These are phyloP conservation scores for Ophiostoma perfectum DNA, from an alignment of 2,329 filamentous ascomycete genomes.

Conservation along the genomic window DNA sequence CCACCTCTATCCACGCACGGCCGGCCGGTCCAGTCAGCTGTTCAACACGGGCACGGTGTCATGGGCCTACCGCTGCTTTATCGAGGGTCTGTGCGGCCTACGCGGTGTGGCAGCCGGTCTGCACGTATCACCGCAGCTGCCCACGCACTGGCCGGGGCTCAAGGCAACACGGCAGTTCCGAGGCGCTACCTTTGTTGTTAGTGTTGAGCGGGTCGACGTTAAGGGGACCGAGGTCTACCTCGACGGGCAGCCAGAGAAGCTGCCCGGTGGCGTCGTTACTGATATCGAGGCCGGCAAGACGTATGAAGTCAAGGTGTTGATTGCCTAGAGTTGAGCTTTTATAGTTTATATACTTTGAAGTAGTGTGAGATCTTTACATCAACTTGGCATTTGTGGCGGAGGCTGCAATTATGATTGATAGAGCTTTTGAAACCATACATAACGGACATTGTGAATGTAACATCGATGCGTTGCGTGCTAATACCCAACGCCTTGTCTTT, in stretches of 20 bases:
- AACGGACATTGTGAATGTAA: too few relatives aligned
- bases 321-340: constrained; percentile 62
- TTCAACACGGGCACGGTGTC: constrained; percentile 56
- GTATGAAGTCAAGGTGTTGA: constrained; percentile 67
- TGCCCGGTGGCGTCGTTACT: not conserved
- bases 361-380: too few relatives aligned
- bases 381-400: too few relatives aligned
- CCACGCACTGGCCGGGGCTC: constrained; percentile 39
- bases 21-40: constrained; percentile 51
- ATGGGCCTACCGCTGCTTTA: constrained; percentile 52
- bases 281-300: not conserved
- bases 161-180: constrained; percentile 46
- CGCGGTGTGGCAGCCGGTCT: constrained; percentile 34
- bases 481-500: too few relatives aligned
- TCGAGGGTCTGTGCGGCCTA: constrained; percentile 51
- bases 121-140: constrained; percentile 2
- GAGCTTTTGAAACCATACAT: too few relatives aligned
- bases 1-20: constrained; percentile 45
- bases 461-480: too few relatives aligned
- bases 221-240: not conserved
- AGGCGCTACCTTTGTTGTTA: constrained; percentile 45
- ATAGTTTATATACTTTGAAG: too few relatives aligned
- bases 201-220: constrained; percentile 32
- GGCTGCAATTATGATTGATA: too few relatives aligned
- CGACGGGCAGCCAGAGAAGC: not conserved